Percentiles rank a stretch among this genome's conserved stretches.
phyloP scores from a whole-genome alignment of 768 basidiomycete species.

The Coprinopsis cinerea region DNA sequence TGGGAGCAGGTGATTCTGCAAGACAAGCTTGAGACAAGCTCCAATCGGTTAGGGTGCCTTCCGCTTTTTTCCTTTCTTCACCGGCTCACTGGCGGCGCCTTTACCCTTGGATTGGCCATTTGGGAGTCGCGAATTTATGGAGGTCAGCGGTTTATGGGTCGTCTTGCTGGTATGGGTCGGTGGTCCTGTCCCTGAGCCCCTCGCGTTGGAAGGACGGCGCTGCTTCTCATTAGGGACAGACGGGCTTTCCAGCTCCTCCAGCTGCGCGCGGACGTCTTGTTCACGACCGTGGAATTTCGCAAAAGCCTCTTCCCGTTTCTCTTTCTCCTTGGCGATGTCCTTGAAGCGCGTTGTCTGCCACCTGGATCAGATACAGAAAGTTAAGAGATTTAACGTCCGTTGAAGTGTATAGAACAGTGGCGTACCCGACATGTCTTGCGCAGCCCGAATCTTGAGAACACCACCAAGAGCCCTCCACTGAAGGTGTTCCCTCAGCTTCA shows the following conservation, averaged over 20 bases:
- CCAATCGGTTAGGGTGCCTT: slow-evolving; percentile 31
- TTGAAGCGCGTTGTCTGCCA: slow-evolving; percentile 76
- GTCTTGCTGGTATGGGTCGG: slow-evolving; percentile 20
- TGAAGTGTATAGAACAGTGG: neutral
- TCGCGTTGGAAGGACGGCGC: neutral
- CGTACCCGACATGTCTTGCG: slow-evolving; percentile 73
- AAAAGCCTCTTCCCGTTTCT: slow-evolving; percentile 64
- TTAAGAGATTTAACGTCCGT: slow-evolving; percentile 8
- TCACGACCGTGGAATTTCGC: slow-evolving; percentile 66
- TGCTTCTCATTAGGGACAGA: slow-evolving; percentile 26
- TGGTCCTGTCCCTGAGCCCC: slow-evolving; percentile 6
- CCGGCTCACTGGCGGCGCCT: slow-evolving; percentile 31
- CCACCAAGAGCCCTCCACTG: slow-evolving; percentile 64
- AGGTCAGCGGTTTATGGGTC: slow-evolving; percentile 27
- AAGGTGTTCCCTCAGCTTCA: slow-evolving; percentile 34
- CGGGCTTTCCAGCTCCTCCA: slow-evolving; percentile 67
- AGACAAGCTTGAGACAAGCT: too few species aligned
- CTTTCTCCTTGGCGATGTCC: slow-evolving; percentile 71
- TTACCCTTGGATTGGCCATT: slow-evolving; percentile 45
- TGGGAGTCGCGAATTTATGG: slow-evolving; percentile 31
- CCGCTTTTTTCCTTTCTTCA: slow-evolving; percentile 57
- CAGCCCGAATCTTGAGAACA: slow-evolving; percentile 71
- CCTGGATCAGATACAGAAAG: slow-evolving; percentile 27
- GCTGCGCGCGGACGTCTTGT: slow-evolving; percentile 69
- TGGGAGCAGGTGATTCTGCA: too few species aligned